Conservation (phyloP, 208 protist species). For the Trypanosomatidae sp. region DNA sequence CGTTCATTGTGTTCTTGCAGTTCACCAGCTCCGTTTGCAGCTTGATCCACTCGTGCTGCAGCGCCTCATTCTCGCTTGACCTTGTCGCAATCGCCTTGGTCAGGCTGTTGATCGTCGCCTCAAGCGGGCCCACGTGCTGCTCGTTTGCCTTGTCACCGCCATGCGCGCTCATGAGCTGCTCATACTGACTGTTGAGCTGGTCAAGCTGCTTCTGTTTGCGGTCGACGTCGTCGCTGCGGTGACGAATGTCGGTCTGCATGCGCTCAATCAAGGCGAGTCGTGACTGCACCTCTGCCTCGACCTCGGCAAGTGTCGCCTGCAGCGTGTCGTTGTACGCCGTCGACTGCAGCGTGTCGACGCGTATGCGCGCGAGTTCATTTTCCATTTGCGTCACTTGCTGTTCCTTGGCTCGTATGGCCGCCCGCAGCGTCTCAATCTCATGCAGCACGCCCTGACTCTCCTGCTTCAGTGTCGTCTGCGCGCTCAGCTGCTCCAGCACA, state of each 20-base stretch:
- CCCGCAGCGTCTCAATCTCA: conserved; percentile 88
- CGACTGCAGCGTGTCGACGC: conserved; percentile 91
- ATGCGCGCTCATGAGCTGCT: conserved; percentile 62
- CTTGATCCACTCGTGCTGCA: conserved; percentile 93
- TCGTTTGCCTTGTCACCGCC: conserved; percentile 31
- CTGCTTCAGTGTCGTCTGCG: conserved; percentile 90
- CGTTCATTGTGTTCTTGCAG: conserved; percentile 82
- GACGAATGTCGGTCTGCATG: conserved; percentile 93
- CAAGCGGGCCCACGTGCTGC: conserved; percentile 89
- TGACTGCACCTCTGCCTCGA: conserved; percentile 86
- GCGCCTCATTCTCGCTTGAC: conserved; percentile 79
- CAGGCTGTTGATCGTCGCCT: conserved; percentile 93
- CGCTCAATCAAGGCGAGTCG: conserved; percentile 85
- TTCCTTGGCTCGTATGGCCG: conserved; percentile 86
- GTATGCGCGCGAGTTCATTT: conserved; percentile 92
- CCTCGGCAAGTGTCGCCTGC: conserved; percentile 63
- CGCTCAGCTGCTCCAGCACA: conserved; percentile 77
- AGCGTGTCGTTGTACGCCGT: conserved; percentile 89
- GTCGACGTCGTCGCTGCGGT: conserved; percentile 92
- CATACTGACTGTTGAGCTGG: conserved; percentile 92
- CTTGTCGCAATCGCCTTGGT: conserved; percentile 87
- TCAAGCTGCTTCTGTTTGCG: conserved; percentile 94
- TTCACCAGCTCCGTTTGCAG: conserved; percentile 91
- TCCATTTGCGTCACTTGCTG: conserved; percentile 89
- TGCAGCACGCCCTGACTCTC: conserved; percentile 76